Conservation (phyloP, 129 eudicot species). For the Escallonia rubra region DNA sequence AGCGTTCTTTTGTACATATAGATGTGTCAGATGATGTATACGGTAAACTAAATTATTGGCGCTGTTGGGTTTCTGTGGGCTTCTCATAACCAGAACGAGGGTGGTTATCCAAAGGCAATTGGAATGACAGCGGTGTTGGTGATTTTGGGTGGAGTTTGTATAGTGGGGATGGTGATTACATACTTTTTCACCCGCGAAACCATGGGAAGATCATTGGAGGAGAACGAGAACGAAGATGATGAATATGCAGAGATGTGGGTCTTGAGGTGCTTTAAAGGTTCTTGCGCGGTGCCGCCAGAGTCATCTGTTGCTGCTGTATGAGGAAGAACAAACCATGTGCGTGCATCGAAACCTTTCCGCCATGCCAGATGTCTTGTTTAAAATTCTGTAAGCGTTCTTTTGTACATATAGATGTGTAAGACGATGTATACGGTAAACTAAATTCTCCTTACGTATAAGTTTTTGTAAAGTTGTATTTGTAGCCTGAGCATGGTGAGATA, state of each 20-base stretch:
- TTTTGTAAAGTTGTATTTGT: too few relatives aligned
- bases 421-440: too few relatives aligned
- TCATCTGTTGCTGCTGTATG: neutral
- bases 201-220: constrained; percentile 57
- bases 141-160: constrained; percentile 40
- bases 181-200: constrained; percentile 56
- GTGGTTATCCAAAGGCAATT: constrained; percentile 19
- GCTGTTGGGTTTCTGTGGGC: constrained; percentile 41
- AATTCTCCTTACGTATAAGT: too few relatives aligned
- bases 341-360: too few relatives aligned
- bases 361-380: too few relatives aligned
- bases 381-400: too few relatives aligned
- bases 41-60: constrained; percentile 16
- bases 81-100: constrained; percentile 5
- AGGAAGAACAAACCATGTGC: too few relatives aligned
- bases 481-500: too few relatives aligned
- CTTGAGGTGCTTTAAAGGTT: constrained; percentile 23
- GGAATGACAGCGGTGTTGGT: constrained; percentile 29
- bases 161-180: constrained; percentile 43
- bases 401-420: too few relatives aligned
- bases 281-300: neutral
- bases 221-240: constrained; percentile 56
- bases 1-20: too few relatives aligned
- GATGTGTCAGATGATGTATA: too few relatives aligned
- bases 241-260: constrained; percentile 24